A percentile compares a stretch with the other conserved stretches of the same genome.
Evolutionary conservation across 2,329 filamentous ascomycete genomes (phyloP).

Genomic region (Colletotrichum sojae): DNA sequence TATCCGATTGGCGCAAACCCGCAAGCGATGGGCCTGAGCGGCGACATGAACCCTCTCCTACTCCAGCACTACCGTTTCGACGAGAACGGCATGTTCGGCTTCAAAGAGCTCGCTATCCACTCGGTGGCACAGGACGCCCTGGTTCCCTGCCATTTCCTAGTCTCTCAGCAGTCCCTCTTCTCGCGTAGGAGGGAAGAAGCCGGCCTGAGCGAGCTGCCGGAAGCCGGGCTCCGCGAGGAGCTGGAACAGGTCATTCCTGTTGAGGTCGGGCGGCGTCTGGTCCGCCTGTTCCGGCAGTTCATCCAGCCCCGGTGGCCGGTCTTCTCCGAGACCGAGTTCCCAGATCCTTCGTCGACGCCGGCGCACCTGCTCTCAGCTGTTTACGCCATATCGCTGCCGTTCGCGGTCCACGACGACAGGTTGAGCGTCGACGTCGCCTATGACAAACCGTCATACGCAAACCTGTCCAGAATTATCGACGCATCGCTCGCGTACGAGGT

Average conservation of each 20-base stretch:
- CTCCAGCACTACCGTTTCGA: constrained; percentile 39
- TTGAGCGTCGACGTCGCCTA: constrained; percentile 44
- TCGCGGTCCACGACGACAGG: constrained; percentile 43
- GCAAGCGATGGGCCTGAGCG: constrained; percentile 27
- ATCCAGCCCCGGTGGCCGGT: constrained; percentile 17
- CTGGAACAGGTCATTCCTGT: neutral
- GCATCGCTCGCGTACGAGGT: constrained; percentile 33
- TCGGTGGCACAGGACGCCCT: constrained; percentile 32
- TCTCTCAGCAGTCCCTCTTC: constrained; percentile 39
- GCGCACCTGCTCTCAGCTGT: constrained; percentile 38
- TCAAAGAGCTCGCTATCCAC: constrained; percentile 44
- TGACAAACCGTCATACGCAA: constrained; percentile 41
- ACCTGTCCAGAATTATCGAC: constrained; percentile 40
- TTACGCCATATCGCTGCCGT: constrained; percentile 42
- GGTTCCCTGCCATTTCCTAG: constrained; percentile 40
- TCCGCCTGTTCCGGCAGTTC: constrained; percentile 14
- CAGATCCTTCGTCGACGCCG: neutral
- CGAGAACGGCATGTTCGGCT: constrained; percentile 39
- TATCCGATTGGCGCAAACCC: constrained; percentile 18
- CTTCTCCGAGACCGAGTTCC: neutral
- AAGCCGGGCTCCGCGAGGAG: neutral
- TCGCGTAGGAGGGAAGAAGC: constrained; percentile 38
- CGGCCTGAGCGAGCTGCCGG: constrained; percentile 11
- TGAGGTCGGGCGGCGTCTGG: constrained; percentile 9
- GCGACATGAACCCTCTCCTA: constrained; percentile 43